Evolutionary conservation across 306 rosid genomes (phyloP).

Genomic region (Fragaria ananassa): DNA sequence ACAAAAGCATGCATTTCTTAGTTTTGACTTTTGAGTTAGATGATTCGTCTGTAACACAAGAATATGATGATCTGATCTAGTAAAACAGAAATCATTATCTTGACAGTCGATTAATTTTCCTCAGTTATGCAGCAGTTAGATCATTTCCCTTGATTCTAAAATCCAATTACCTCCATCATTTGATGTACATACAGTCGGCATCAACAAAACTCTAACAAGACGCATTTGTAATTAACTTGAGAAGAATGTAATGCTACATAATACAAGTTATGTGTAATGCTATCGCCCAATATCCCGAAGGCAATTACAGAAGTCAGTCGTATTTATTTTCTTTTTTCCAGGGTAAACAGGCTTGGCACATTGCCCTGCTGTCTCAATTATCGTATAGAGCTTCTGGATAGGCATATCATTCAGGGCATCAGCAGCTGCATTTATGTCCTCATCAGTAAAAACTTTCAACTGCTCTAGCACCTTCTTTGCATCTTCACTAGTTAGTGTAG

Average conservation of each 20-base stretch:
- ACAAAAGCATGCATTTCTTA: background rate
- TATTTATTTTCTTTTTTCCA: slow-evolving; percentile 64
- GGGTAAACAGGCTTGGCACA: slow-evolving; percentile 83
- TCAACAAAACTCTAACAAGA: background rate
- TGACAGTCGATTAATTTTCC: no score
- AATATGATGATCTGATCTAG: background rate
- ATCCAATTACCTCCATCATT: no score
- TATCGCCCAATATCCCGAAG: slow-evolving; percentile 65
- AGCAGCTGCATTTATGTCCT: slow-evolving; percentile 76
- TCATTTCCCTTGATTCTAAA: no score
- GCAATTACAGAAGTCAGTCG: slow-evolving; percentile 71
- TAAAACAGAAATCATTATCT: no score
- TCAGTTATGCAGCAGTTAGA: no score
- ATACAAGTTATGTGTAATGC: background rate
- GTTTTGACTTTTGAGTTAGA: no score
- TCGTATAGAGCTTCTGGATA: slow-evolving; percentile 81
- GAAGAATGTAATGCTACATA: background rate
- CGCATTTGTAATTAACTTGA: background rate
- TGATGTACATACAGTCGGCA: background rate
- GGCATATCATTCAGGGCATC: slow-evolving; percentile 82
- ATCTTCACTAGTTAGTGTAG: slow-evolving; percentile 59
- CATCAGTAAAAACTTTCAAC: slow-evolving; percentile 70
- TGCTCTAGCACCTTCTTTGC: slow-evolving; percentile 78
- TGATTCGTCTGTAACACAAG: background rate
- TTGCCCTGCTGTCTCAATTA: slow-evolving; percentile 93